Base-by-base conservation (phyloP, 495 filamentous ascomycete genomes). In the Immersiella caudata region DNA sequence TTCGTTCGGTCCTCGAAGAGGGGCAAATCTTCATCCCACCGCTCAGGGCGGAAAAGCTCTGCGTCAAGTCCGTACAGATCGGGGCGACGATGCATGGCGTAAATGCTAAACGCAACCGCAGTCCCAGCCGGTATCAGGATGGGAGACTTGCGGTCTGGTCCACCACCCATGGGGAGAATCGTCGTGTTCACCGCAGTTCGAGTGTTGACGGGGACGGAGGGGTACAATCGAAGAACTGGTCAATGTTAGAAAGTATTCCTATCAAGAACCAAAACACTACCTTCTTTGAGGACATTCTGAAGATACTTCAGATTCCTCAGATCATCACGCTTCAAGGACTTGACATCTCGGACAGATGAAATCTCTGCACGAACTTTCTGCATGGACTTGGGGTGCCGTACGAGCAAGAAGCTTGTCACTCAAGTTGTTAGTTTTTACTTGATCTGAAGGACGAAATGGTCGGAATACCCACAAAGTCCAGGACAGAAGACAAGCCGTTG, bases 201-300 rank as follows among this genome's bases (percentile, higher is more conserved):
- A 29, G 59, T 49, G 35, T 62, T 62, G 59, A 62, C 59, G 6
- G 59, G 59, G 11, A 62, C 59, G 14, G 59, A 62, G 35, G 59
- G 59, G 40, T 62, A 62, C 21, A 62, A n/a, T 22, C 59, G 59
- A 62, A 62, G 59, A 6, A 62, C 59, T 62, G 16, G 9, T 18
- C 8, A 11, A 20, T 24, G 21, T 62, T 20, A 46, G 35, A 16
- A 5, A 62, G 35, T 29, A 12, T 6, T 24, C 9, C n/a, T 8
- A 18, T n/a, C n/a, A n/a, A n/a, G n/a, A n/a, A n/a, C n/a, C n/a
- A n/a, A n/a, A n/a, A n/a, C n/a, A n/a, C n/a, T 50, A 62, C 59
- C 59, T 62, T 62, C 59, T 62, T 62, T 62, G 33, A 62, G 35
- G 16, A 62, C 59, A 49, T 62, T 62, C 22, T 62, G 59, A 49